A percentile compares a stretch with the other conserved stretches of the same genome.
phyloP scores from a whole-genome alignment of 2,329 filamentous ascomycete genomes.

The Claviceps maximensis region DNA sequence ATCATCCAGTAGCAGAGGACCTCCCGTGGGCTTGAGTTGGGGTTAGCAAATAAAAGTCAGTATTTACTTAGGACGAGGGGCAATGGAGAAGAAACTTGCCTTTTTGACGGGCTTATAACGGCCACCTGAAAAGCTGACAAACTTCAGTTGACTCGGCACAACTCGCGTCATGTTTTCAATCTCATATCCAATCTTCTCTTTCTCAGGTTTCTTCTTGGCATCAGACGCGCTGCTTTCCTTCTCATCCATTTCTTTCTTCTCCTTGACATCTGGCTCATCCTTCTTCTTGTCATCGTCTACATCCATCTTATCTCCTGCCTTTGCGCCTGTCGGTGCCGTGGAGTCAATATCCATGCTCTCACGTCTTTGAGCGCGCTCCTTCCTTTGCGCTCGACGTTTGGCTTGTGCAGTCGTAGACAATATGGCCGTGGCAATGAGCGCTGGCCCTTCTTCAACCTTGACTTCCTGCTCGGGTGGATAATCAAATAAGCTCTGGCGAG shows the following conservation, averaged over 20 bases:
- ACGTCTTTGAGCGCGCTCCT: slow-evolving; percentile 75
- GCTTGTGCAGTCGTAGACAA: slow-evolving; percentile 94
- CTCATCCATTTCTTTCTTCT: slow-evolving; percentile 34
- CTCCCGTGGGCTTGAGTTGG: slow-evolving; percentile 63
- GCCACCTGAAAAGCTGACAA: slow-evolving; percentile 80
- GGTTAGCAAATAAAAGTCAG: background rate
- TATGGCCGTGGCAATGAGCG: slow-evolving; percentile 89
- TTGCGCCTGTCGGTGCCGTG: slow-evolving; percentile 50
- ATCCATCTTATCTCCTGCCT: slow-evolving; percentile 76
- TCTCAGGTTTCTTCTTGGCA: slow-evolving; percentile 79
- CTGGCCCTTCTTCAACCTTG: slow-evolving; percentile 84
- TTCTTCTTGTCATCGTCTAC: slow-evolving; percentile 52
- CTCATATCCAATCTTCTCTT: slow-evolving; percentile 94
- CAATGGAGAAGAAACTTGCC: slow-evolving; percentile 35
- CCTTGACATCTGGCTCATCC: slow-evolving; percentile 38
- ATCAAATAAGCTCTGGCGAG: slow-evolving; percentile 88
- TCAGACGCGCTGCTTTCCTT: slow-evolving; percentile 36
- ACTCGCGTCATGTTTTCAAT: slow-evolving; percentile 96
- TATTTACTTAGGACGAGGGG: background rate
- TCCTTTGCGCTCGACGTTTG: slow-evolving; percentile 85
- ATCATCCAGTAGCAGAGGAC: slow-evolving; percentile 82
- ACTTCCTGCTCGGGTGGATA: slow-evolving; percentile 95
- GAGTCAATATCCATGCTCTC: slow-evolving; percentile 95
- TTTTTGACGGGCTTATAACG: slow-evolving; percentile 86
- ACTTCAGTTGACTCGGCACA: slow-evolving; percentile 84